A percentile compares a stretch with the other conserved stretches of the same genome.
Conservation (phyloP, 768 basidiomycete genomes). For the Boletus edulis region DNA sequence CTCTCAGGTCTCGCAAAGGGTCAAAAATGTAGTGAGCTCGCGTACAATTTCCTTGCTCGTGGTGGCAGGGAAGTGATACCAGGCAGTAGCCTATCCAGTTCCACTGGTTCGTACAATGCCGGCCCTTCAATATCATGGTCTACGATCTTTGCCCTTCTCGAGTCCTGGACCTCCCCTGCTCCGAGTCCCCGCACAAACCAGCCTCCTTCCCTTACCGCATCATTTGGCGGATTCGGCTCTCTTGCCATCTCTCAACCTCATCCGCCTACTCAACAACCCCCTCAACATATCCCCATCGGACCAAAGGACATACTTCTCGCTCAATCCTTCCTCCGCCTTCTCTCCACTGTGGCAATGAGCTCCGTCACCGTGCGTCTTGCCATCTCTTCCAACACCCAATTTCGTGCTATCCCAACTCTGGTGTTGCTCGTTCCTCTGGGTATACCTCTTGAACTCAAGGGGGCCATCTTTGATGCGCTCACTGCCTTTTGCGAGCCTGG, state of each 20-base stretch:
- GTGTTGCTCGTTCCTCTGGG: slow-evolving; percentile 74
- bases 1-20: slow-evolving; percentile 80
- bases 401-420: slow-evolving; percentile 79
- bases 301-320: slow-evolving; percentile 77
- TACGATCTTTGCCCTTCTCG: slow-evolving; percentile 69
- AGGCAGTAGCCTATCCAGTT: slow-evolving; percentile 48
- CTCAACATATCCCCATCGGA: slow-evolving; percentile 44
- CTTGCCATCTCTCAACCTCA: slow-evolving; percentile 27
- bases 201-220: slow-evolving; percentile 37
- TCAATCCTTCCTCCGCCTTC: slow-evolving; percentile 78
- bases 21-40: slow-evolving; percentile 79
- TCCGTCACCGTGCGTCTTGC: slow-evolving; percentile 79
- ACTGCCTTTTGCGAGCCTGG: slow-evolving; percentile 83
- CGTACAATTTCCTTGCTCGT: slow-evolving; percentile 84
- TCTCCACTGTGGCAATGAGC: slow-evolving; percentile 69
- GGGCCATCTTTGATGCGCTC: slow-evolving; percentile 76
- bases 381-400: slow-evolving; percentile 71
- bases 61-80: slow-evolving; percentile 70
- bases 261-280: slow-evolving; percentile 37
- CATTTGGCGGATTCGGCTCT: slow-evolving; percentile 29
- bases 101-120: slow-evolving; percentile 37
- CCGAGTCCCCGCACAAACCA: slow-evolving; percentile 44
- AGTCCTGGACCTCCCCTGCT: slow-evolving; percentile 66
- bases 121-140: slow-evolving; percentile 74
- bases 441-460: slow-evolving; percentile 90